A percentile compares a stretch with the other conserved stretches of the same genome.
Evolutionary conservation across 495 filamentous ascomycete species (phyloP).

Genomic region (Cudoniella acicularis): DNA sequence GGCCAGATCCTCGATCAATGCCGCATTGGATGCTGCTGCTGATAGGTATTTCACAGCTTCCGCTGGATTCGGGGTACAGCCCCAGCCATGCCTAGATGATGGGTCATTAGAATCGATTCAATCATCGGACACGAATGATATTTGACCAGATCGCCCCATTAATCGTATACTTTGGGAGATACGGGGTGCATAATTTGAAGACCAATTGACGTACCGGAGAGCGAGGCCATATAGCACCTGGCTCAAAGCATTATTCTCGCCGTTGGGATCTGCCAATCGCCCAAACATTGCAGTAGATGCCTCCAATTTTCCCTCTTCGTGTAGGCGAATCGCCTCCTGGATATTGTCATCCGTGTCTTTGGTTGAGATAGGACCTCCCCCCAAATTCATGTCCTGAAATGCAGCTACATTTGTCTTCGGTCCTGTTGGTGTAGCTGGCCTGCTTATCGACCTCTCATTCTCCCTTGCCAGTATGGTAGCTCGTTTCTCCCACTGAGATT

Average conservation of each 20-base stretch:
- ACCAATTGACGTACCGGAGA: slow-evolving; percentile 60
- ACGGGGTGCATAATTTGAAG: not conserved
- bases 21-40: slow-evolving; percentile 86
- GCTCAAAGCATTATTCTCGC: slow-evolving; percentile 85
- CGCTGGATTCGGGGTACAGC: slow-evolving; percentile 65
- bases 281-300: slow-evolving; percentile 83
- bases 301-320: slow-evolving; percentile 76
- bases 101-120: slow-evolving; percentile 11
- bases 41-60: slow-evolving; percentile 79
- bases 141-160: not conserved
- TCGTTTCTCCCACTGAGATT: slow-evolving; percentile 75
- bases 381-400: slow-evolving; percentile 15
- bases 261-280: slow-evolving; percentile 77
- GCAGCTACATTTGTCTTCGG: slow-evolving; percentile 11
- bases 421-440: slow-evolving; percentile 17
- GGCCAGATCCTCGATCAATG: slow-evolving; percentile 77
- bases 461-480: slow-evolving; percentile 77
- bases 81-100: slow-evolving; percentile 82
- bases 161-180: not conserved
- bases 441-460: slow-evolving; percentile 41
- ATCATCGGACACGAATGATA: not conserved
- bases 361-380: slow-evolving; percentile 27
- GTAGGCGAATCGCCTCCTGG: slow-evolving; percentile 91
- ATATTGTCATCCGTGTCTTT: slow-evolving; percentile 70
- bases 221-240: slow-evolving; percentile 97